A percentile compares a stretch with the other conserved stretches of the same genome.
phyloP scores from a whole-genome alignment of 768 basidiomycete species.

The Daedaleopsis sinensis region DNA sequence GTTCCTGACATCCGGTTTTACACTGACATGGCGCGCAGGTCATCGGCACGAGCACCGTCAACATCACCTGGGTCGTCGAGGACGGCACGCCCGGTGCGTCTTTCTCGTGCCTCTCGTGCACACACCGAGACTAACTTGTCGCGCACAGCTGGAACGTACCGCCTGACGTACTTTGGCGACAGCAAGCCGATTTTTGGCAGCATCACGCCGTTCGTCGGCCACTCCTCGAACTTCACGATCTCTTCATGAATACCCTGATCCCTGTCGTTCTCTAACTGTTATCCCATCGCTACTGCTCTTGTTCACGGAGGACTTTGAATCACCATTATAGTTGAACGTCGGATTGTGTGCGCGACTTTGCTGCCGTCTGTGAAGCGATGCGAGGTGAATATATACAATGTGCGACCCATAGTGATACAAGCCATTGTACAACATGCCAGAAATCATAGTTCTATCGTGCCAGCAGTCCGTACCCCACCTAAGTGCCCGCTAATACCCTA shows the following conservation, averaged over 20 bases:
- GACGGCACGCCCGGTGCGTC: slow-evolving; percentile 55
- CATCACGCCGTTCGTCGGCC: slow-evolving; percentile 64
- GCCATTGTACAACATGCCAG: not conserved
- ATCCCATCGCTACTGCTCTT: not conserved
- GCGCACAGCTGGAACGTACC: slow-evolving; percentile 65
- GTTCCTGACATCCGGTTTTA: not conserved
- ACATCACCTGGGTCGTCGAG: slow-evolving; percentile 73
- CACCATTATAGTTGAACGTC: too few relatives aligned
- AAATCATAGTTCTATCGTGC: not conserved
- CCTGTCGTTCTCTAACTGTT: too few relatives aligned
- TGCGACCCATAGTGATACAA: not conserved
- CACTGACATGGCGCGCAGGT: slow-evolving; percentile 37
- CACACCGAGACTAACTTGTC: not conserved
- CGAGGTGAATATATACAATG: not conserved
- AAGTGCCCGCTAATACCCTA: not conserved
- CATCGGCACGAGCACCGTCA: slow-evolving; percentile 64
- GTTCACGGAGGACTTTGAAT: slow-evolving; percentile 1
- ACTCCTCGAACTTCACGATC: slow-evolving; percentile 60
- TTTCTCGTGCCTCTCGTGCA: not conserved
- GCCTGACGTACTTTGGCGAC: slow-evolving; percentile 73
- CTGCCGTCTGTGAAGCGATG: not conserved
- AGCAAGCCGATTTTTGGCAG: slow-evolving; percentile 69
- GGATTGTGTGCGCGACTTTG: slow-evolving; percentile 11
- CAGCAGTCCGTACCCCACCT: not conserved
- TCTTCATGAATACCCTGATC: not conserved